Evolutionary conservation across 495 filamentous ascomycete genomes (phyloP).

Genomic region (Baudoinia panamericana): DNA sequence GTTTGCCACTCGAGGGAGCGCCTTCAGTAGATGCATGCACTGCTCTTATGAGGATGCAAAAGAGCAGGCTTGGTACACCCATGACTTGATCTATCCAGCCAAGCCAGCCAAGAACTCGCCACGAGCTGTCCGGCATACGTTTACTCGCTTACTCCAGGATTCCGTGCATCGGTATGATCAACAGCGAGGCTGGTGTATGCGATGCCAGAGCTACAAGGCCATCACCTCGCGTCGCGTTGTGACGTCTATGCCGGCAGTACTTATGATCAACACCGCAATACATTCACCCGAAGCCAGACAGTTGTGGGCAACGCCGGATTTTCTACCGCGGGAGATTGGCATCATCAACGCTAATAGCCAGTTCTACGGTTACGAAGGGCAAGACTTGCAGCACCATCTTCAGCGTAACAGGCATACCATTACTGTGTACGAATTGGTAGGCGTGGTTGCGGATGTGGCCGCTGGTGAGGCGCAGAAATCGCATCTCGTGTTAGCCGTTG

Average conservation of each 20-base stretch:
- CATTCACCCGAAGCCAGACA: conserved; percentile 56
- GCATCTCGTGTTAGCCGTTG: conserved; percentile 82
- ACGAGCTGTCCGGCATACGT: conserved; percentile 41
- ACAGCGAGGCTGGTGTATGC: conserved; percentile 77
- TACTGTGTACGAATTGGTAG: conserved; percentile 81
- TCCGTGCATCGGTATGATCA: conserved; percentile 76
- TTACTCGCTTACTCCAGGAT: conserved; percentile 71
- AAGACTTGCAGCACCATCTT: conserved; percentile 60
- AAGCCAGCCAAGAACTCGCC: conserved; percentile 23
- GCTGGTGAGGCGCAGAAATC: conserved; percentile 69
- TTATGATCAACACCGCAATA: conserved; percentile 73
- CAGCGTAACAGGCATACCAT: conserved; percentile 52
- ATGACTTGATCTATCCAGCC: conserved; percentile 71
- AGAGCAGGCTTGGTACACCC: conserved; percentile 55
- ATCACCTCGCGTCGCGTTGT: conserved; percentile 68
- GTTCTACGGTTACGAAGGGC: conserved; percentile 81
- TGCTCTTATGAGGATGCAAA: conserved; percentile 67
- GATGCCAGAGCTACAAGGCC: conserved; percentile 74
- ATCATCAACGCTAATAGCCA: conserved; percentile 68
- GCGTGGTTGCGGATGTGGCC: conserved; percentile 77
- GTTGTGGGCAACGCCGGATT: conserved; percentile 74
- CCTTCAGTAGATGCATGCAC: conserved; percentile 62
- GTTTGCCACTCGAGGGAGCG: conserved; percentile 41
- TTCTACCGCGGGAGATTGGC: conserved; percentile 86
- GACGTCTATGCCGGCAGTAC: conserved; percentile 60